A percentile compares a stretch with the other conserved stretches of the same genome.
Evolutionary conservation across 2,329 filamentous ascomycete genomes (phyloP).

Genomic region (Pseudogymnoascus sp.): DNA sequence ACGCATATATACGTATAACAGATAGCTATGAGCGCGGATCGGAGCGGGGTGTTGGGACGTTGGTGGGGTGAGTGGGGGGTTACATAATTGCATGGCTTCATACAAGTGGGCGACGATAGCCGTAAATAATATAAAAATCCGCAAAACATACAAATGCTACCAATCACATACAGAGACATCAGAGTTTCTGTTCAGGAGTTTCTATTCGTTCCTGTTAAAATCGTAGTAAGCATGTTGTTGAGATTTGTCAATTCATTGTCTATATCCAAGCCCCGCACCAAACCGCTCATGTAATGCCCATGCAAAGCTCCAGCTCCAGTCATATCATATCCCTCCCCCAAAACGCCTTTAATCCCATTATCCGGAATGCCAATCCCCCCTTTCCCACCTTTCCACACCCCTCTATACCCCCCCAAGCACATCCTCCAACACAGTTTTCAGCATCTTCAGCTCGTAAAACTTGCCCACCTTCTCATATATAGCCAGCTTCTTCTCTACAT

Average conservation of each 20-base stretch:
- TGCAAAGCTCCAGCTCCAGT: neutral
- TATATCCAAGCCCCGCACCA: neutral
- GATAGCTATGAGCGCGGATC: slow-evolving; percentile 2
- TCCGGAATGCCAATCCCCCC: neutral
- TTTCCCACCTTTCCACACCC: neutral
- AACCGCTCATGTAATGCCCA: neutral
- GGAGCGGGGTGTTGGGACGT: neutral
- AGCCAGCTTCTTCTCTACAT: slow-evolving; percentile 53
- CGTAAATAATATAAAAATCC: neutral
- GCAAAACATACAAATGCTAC: neutral
- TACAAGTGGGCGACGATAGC: slow-evolving; percentile 2
- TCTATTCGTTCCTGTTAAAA: neutral
- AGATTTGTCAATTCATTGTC: neutral
- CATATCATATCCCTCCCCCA: neutral
- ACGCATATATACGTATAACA: neutral
- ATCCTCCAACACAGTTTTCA: slow-evolving; percentile 64
- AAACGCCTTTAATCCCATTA: slow-evolving; percentile 7
- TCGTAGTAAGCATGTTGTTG: neutral
- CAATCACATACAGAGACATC: neutral
- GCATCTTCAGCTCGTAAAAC: slow-evolving; percentile 74
- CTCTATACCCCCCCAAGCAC: slow-evolving; percentile 41
- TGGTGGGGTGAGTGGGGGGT: slow-evolving; percentile 5
- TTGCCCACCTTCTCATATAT: slow-evolving; percentile 68
- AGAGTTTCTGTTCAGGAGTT: neutral
- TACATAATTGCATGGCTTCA: slow-evolving; percentile 6